These are phyloP conservation scores for Calonectria crousiana DNA, from an alignment of 2,329 filamentous ascomycete genomes.

Conservation along the genomic window DNA sequence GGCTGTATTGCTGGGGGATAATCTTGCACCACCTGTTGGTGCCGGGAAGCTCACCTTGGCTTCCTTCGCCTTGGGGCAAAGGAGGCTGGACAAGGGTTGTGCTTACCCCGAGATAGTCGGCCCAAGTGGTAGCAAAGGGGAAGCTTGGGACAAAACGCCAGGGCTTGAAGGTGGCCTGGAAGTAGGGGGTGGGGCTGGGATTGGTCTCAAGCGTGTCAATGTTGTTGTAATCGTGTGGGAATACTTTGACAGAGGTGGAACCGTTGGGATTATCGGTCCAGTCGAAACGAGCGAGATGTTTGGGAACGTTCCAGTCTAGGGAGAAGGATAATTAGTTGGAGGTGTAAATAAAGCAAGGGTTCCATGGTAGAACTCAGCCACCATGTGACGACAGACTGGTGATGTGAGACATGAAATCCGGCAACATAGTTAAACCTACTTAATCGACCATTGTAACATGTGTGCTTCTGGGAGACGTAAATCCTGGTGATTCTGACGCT, in stretches of 20 bases:
- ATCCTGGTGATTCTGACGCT: conserved; percentile 63
- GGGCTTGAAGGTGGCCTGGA: conserved; percentile 59
- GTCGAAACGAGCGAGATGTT: conserved; percentile 65
- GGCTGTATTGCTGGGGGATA: conserved; percentile 46
- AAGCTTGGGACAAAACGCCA: conserved; percentile 57
- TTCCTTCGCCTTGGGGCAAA: conserved; percentile 55
- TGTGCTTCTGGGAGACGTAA: conserved; percentile 65
- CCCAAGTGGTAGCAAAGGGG: conserved; percentile 54
- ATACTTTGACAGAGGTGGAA: conserved; percentile 57
- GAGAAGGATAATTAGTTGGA: conserved; percentile 4
- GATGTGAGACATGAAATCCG: background rate
- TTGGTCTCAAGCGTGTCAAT: conserved; percentile 46
- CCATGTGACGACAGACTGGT: background rate
- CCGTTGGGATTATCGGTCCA: conserved; percentile 55
- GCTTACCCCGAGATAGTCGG: conserved; percentile 57
- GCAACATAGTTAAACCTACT: conserved; percentile 50
- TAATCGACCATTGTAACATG: conserved; percentile 64
- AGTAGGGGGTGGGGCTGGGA: conserved; percentile 55
- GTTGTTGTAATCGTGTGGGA: conserved; percentile 54
- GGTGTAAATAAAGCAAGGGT: background rate
- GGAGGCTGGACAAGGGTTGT: conserved; percentile 62
- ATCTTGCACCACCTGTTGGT: conserved; percentile 61
- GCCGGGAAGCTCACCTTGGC: conserved; percentile 57
- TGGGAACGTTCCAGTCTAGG: conserved; percentile 67
- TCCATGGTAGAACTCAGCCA: background rate